These are phyloP conservation scores for Calonectria montana DNA, from an alignment of 2,329 filamentous ascomycete species.

Conservation along the genomic window DNA sequence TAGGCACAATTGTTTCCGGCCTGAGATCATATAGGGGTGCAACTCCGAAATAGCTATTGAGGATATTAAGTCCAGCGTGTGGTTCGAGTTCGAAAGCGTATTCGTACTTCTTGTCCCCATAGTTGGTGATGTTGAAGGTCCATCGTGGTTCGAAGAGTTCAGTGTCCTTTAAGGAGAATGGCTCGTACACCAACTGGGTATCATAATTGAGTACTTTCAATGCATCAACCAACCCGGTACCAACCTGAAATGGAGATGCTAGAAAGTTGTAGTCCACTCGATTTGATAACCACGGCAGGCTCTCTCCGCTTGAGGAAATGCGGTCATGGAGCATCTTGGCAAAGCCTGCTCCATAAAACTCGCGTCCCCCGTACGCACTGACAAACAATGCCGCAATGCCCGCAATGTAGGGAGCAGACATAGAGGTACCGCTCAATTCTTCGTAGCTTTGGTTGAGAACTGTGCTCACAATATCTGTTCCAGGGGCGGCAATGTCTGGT, in stretches of 20 bases:
- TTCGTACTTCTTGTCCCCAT: slow-evolving; percentile 49
- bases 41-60: slow-evolving; percentile 45
- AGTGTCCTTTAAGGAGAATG: slow-evolving; percentile 63
- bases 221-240: slow-evolving; percentile 60
- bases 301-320: slow-evolving; percentile 49
- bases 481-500: slow-evolving; percentile 62
- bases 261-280: slow-evolving; percentile 35
- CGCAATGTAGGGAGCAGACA: slow-evolving; percentile 66
- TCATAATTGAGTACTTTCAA: slow-evolving; percentile 56
- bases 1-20: slow-evolving; percentile 44
- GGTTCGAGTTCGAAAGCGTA: slow-evolving; percentile 56
- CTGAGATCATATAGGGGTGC: slow-evolving; percentile 40
- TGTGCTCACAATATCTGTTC: slow-evolving; percentile 62
- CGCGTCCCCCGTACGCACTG: slow-evolving; percentile 54
- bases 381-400: slow-evolving; percentile 62
- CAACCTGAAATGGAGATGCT: slow-evolving; percentile 54
- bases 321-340: slow-evolving; percentile 48
- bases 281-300: slow-evolving; percentile 45
- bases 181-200: slow-evolving; percentile 51
- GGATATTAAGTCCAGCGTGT: slow-evolving; percentile 52
- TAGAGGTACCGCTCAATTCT: slow-evolving; percentile 64
- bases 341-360: slow-evolving; percentile 49
- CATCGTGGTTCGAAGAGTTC: slow-evolving; percentile 52
- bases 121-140: slow-evolving; percentile 56
- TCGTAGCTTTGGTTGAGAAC: slow-evolving; percentile 57